phyloP scores from a whole-genome alignment of 2,329 filamentous ascomycete species.

The Penicillium sp. region DNA sequence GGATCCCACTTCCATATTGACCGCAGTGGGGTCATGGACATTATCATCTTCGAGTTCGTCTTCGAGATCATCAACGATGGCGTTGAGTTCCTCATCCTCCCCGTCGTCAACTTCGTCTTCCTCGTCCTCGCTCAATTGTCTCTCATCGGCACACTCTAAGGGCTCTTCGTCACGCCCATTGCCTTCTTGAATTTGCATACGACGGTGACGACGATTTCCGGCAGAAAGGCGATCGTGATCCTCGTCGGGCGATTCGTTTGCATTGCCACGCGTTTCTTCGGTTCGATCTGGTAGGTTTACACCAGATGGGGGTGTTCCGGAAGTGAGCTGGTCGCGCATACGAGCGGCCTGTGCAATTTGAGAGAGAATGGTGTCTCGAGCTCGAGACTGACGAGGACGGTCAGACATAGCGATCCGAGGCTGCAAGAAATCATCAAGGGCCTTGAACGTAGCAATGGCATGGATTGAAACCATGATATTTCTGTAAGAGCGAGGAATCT shows the following conservation, averaged over 20 bases:
- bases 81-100: conserved; percentile 65
- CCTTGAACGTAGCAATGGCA: conserved; percentile 96
- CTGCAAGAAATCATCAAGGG: conserved; percentile 89
- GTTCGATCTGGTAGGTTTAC: conserved; percentile 5
- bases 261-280: conserved; percentile 24
- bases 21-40: conserved; percentile 78
- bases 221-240: conserved; percentile 40
- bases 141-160: conserved; percentile 90
- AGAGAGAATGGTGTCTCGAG: conserved; percentile 63
- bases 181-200: conserved; percentile 54
- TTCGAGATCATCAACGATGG: conserved; percentile 86
- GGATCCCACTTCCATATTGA: conserved; percentile 84
- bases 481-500: conserved; percentile 80
- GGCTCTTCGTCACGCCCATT: conserved; percentile 65
- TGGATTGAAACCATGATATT: conserved; percentile 99
- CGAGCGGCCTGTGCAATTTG: conserved; percentile 69
- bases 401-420: conserved; percentile 82
- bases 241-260: conserved; percentile 44
- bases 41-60: conserved; percentile 74
- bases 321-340: conserved; percentile 52
- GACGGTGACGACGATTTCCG: conserved; percentile 63
- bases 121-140: conserved; percentile 69
- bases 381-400: conserved; percentile 61
- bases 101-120: conserved; percentile 60
- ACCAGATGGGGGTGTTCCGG: conserved; percentile 20